A percentile compares a stretch with the other conserved stretches of the same genome.
Conservation (phyloP, 2,329 filamentous ascomycete genomes). For the Parastagonospora nodorum region DNA sequence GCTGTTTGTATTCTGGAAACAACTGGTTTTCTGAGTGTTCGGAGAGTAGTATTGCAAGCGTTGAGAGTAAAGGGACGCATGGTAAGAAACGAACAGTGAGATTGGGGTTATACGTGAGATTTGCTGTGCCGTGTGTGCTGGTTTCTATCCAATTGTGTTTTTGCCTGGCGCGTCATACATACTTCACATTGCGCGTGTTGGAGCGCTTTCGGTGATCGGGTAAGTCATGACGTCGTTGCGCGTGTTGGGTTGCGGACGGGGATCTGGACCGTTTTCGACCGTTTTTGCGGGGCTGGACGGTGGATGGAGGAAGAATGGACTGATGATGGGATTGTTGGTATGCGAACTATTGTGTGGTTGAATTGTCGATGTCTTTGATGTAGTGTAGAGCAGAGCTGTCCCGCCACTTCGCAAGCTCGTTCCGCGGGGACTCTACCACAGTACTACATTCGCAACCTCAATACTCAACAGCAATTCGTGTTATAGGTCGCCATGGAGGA, state of each 20-base stretch:
- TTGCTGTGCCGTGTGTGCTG: constrained; percentile 3
- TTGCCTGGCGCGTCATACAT: constrained; percentile 15
- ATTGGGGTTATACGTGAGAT: not conserved
- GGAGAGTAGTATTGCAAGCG: constrained; percentile 18
- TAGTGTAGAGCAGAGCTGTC: no score
- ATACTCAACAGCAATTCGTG: no score
- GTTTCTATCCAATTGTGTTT: constrained; percentile 12
- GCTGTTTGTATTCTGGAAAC: constrained; percentile 18
- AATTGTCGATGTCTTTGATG: no score
- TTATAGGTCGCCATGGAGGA: no score
- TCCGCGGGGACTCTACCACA: no score
- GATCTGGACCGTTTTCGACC: no score
- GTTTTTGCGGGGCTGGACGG: no score
- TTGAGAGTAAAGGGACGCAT: constrained; percentile 27
- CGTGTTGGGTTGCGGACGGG: not conserved
- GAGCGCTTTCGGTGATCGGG: constrained; percentile 8
- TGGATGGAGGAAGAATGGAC: no score
- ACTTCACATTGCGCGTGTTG: constrained; percentile 1
- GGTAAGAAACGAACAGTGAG: not conserved
- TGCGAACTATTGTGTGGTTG: no score
- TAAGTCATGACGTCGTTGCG: constrained; percentile 36
- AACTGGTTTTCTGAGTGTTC: constrained; percentile 21
- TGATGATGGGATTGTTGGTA: no score
- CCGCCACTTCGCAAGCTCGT: no score
- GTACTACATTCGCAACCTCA: no score